A percentile compares a stretch with the other conserved stretches of the same genome.
phyloP scores from a whole-genome alignment of 2,329 filamentous ascomycete genomes.

The Trematosphaeria pertusa region DNA sequence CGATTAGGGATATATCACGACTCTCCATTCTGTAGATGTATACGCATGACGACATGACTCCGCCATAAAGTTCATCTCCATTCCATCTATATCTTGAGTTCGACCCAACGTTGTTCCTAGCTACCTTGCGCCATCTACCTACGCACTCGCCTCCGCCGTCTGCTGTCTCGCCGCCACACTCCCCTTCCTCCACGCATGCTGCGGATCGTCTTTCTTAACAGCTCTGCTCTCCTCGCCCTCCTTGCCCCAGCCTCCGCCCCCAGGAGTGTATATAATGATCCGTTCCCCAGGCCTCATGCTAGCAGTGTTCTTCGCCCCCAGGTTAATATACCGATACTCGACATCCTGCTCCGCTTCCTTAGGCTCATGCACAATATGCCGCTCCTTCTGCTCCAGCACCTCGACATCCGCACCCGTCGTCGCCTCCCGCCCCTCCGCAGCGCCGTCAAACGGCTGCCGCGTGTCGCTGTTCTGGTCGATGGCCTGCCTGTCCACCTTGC shows the following conservation, averaged over 20 bases:
- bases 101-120: too few relatives aligned
- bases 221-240: conserved; percentile 64
- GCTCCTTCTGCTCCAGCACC: conserved; percentile 38
- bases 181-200: conserved; percentile 65
- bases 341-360: conserved; percentile 55
- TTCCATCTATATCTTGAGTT: too few relatives aligned
- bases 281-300: conserved; percentile 77
- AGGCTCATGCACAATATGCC: conserved; percentile 15
- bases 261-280: conserved; percentile 79
- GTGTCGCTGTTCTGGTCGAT: conserved; percentile 35
- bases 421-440: conserved; percentile 51
- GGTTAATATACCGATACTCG: conserved; percentile 68
- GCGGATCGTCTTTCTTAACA: conserved; percentile 63
- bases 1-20: background rate
- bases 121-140: background rate
- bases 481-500: conserved; percentile 61
- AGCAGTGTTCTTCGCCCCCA: conserved; percentile 82
- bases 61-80: too few relatives aligned
- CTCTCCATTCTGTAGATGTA: background rate
- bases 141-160: conserved; percentile 55
- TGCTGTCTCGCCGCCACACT: conserved; percentile 64
- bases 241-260: conserved; percentile 78
- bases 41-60: too few relatives aligned
- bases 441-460: conserved; percentile 29
- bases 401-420: conserved; percentile 55